Evolutionary conservation across 1,139 yeast species (phyloP), one percentile per base, ranked within the genome.

Genomic region (Sugiyamaella grinbergsii): DNA sequence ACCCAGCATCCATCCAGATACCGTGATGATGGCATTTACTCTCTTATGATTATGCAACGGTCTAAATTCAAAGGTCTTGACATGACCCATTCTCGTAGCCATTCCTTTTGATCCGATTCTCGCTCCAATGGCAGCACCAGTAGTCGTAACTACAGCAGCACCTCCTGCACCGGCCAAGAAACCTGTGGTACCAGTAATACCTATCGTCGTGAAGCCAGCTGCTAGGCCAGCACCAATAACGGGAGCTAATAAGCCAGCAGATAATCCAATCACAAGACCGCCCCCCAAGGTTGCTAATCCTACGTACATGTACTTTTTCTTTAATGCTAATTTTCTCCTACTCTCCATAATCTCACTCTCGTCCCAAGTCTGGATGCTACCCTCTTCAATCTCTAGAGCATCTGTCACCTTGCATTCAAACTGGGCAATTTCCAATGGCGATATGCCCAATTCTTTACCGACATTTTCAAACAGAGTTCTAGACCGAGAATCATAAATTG

Each of bases 271-370:
- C 1, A 95, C 96, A 26, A 94, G 74, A 0, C 96, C 91, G 1
- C 99, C 99, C 13, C 98, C 98, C n/a, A 91, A 76, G 2, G 98
- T 93, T 0, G 98, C 99, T 51, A 94, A 72, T 0, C 98, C 98
- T 57, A 94, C 89, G 64, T 88, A 89, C 52, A 91, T 85, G 66
- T 88, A 73, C 62, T 93, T 83, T 62, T 78, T 83, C 55, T 78
- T 80, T 57, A 77, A 77, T 42, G 84, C 81, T 59, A 74, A 77
- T 62, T 80, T 85, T 33, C 88, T 78, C 58, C 95, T 80, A 42
- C 77, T 77, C 47, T 85, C 85, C 64, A 87, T 78, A 54, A 88
- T 78, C 56, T 82, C 83, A 19, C 76, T 73, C 63, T 91, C 96
- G 56, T 83, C 80, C 80, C 95, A 80, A 6, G 80, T 78, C 62